Evolutionary conservation across 306 rosid genomes (phyloP).

Genomic region (Corylus heterophylla): DNA sequence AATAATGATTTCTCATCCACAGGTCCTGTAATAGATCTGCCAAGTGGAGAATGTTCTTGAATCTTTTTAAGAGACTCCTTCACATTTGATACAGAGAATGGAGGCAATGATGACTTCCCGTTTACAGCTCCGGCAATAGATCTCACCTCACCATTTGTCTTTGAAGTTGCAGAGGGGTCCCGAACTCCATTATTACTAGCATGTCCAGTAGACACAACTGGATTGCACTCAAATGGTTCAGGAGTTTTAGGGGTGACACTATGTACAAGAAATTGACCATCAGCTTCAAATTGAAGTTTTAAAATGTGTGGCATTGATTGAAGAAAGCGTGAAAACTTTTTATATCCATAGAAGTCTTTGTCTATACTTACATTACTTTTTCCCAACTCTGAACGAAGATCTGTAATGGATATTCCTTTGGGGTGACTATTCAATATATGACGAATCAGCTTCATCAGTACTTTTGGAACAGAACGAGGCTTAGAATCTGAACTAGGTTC

Average conservation of each 20-base stretch:
- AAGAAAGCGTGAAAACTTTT: slow-evolving; percentile 53
- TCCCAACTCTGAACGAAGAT: slow-evolving; percentile 48
- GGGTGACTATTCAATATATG: slow-evolving; percentile 49
- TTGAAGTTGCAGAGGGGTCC: slow-evolving; percentile 23
- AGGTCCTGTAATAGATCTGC: slow-evolving; percentile 19
- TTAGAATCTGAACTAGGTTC: slow-evolving; percentile 37
- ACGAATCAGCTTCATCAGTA: slow-evolving; percentile 34
- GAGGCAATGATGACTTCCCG: slow-evolving; percentile 20
- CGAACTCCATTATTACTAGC: slow-evolving; percentile 25
- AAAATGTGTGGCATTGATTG: slow-evolving; percentile 45
- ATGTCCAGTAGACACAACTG: slow-evolving; percentile 15
- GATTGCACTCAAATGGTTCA: slow-evolving; percentile 26
- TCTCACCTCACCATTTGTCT: slow-evolving; percentile 30
- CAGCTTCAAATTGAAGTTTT: slow-evolving; percentile 27
- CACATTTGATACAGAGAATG: slow-evolving; percentile 23
- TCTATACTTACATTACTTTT: slow-evolving; percentile 33
- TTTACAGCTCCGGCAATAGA: slow-evolving; percentile 20
- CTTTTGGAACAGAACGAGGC: slow-evolving; percentile 37
- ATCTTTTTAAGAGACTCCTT: slow-evolving; percentile 24
- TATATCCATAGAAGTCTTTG: slow-evolving; percentile 51
- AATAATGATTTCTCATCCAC: slow-evolving; percentile 25
- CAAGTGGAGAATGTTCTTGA: slow-evolving; percentile 18
- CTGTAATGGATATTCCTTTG: slow-evolving; percentile 49
- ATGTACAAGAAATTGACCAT: slow-evolving; percentile 30
- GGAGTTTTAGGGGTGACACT: slow-evolving; percentile 21